Percentiles rank a stretch among this genome's conserved stretches.
Evolutionary conservation across 176 grass and related monocot genomes (phyloP).

Genomic region (Musa schizocarpa): DNA sequence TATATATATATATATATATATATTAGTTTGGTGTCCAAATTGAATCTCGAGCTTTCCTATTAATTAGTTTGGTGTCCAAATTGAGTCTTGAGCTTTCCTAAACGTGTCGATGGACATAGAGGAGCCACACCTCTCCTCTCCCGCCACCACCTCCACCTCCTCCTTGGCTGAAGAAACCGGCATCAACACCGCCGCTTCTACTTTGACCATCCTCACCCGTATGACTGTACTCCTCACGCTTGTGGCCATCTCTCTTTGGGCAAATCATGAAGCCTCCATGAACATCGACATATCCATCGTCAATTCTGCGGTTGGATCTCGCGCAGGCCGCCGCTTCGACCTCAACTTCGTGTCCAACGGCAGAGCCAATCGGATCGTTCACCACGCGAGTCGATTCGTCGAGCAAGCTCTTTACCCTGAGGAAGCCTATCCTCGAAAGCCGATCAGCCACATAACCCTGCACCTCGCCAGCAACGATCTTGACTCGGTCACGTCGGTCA

Average conservation of each 20-base stretch:
- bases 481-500: background rate
- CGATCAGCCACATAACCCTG: background rate
- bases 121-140: background rate
- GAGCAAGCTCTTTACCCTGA: constrained; percentile 10
- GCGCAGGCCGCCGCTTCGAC: background rate
- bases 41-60: too few relatives aligned
- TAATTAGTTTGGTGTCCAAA: too few relatives aligned
- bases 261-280: constrained; percentile 34
- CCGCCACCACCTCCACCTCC: background rate
- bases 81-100: background rate
- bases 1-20: too few relatives aligned
- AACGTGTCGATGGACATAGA: background rate
- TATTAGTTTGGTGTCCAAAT: too few relatives aligned
- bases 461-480: constrained; percentile 3
- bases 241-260: constrained; percentile 24
- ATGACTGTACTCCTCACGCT: constrained; percentile 9
- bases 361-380: background rate
- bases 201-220: constrained; percentile 8
- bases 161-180: background rate
- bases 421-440: constrained; percentile 1
- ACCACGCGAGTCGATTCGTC: constrained; percentile 1
- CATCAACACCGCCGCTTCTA: background rate
- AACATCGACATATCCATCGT: constrained; percentile 1
- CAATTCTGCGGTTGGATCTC: background rate
- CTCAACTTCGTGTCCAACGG: constrained; percentile 22